Base-by-base conservation (phyloP, 352 stramenopile species). In the Pythium apleroticum region DNA sequence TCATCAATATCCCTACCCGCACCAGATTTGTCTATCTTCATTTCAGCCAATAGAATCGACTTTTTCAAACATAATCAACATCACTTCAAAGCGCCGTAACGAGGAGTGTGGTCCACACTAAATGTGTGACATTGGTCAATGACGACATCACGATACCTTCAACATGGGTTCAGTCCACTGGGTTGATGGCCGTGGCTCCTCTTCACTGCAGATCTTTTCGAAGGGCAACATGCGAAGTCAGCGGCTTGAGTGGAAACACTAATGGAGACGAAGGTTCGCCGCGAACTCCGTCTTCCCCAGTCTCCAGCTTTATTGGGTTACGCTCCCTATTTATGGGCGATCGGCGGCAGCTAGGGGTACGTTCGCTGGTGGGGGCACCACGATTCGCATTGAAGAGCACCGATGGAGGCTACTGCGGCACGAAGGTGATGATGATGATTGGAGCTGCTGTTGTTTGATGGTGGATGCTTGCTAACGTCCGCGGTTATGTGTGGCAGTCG, bases 401-500 rank as follows among this genome's bases (percentile, higher is more conserved):
- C 52, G 12, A 58, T 58, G 52, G 28, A 58, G 31, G 28, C 52
- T 19, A 10, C 28, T n/a, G 25, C 52, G 0, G 17, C 28, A 11
- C 52, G 52, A n/a, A 58, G 28, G 52, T 58, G 35, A 46, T 17
- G 25, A 52, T 58, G 35, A 46, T 17, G 25, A 52, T 25, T 5
- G 6, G 17, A 37, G 52, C n/a, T 45, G 15, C 22, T 45, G 52
- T 25, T 28, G 2, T 17, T 43, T 28, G 27, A 31, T 25, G 58
- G 43, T 12, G 2, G 20, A 3, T 19, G 14, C 28, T 7, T 12
- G 41, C 20, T 49, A 22, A 49, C 41, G n/a, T 25, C 41, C 20
- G 12, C 9, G 39, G 41, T 33, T 33, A 15, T 4, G 11, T 49
- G 41, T 49, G n/a, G 7, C 19, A 82, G 76, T 19, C 74, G 77